Evolutionary conservation across 2,329 filamentous ascomycete species (phyloP).

Genomic region (Colletotrichum abscissum): DNA sequence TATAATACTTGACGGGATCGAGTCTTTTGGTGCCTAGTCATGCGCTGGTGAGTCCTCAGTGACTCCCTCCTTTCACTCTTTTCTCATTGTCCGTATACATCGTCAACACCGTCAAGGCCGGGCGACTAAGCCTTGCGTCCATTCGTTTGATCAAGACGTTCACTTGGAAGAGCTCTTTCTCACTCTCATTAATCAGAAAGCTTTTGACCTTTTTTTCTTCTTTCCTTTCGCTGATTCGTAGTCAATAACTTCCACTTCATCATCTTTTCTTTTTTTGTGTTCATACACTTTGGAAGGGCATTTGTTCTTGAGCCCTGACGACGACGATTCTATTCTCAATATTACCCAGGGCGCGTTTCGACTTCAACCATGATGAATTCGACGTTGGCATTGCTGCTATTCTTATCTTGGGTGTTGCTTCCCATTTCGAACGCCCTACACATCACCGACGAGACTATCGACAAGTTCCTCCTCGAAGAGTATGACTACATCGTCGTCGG

Average conservation of each 20-base stretch:
- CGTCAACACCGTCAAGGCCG: neutral
- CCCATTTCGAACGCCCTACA: constrained; percentile 12
- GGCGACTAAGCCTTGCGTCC: neutral
- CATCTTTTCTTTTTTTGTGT: neutral
- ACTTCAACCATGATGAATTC: constrained; percentile 6
- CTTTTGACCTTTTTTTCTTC: neutral
- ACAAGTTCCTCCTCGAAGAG: constrained; percentile 15
- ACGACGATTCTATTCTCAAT: neutral
- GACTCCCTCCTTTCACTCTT: neutral
- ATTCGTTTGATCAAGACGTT: neutral
- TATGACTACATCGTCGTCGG: constrained; percentile 57
- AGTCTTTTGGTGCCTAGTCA: neutral
- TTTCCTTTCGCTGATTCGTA: neutral
- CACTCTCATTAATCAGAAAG: neutral
- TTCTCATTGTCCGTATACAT: neutral
- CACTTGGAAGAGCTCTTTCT: neutral
- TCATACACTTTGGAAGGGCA: neutral
- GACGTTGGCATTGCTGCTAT: neutral
- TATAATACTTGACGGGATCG: neutral
- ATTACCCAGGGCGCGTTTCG: neutral
- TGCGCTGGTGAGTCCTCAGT: neutral
- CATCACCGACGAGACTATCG: constrained; percentile 26
- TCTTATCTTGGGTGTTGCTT: neutral
- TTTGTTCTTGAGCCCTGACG: neutral
- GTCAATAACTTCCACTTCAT: neutral